Evolutionary conservation across 768 basidiomycete species (phyloP), one percentile per base, ranked within the genome.

Genomic region (Antrodiella citrinella): DNA sequence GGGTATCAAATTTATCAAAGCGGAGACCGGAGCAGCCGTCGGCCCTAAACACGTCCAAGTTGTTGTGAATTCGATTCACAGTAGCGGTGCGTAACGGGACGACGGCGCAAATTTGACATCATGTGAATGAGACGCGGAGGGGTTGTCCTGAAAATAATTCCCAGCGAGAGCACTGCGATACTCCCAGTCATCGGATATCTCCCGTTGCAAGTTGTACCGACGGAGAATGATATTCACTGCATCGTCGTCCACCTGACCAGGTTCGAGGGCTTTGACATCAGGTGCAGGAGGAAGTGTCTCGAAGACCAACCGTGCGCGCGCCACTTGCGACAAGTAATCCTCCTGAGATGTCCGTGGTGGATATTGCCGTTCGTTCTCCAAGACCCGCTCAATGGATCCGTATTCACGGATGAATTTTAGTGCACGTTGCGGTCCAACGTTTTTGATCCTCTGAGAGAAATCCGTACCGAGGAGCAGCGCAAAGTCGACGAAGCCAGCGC

Each of bases 381-480:
- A 65, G 25, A 91, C 71, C 4, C 71, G 67, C 63, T 92, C 90
- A 56, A 95, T 92, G 4, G 77, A 73, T 3, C 81, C 80, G 61
- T 91, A 67, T 55, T 78, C 69, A 45, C 74, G 76, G 46, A 95
- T 88, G 54, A 86, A 78, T 57, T 81, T 82, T 58, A 90, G 79
- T 1, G 91, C 91, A 2, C 81, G 82, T 0, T 69, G 60, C 1
- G 92, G 91, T 0, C 93, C 93, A 1, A 95, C 71, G 52, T 84
- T 82, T 50, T 78, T 85, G 51, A 96, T 87, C 3, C 93, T 81
- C 43, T 84, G 80, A 0, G 89, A 84, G 58, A 95, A 94, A 65
- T 96, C 93, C 2, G 92, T 95, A 10, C 93, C 93, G 9, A 93
- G 75, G 4, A 96, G 73, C 46, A 95, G 77, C 0, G 81, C 82